phyloP scores from a whole-genome alignment of 306 rosid genomes.

The Cyamopsis tetragonoloba region DNA sequence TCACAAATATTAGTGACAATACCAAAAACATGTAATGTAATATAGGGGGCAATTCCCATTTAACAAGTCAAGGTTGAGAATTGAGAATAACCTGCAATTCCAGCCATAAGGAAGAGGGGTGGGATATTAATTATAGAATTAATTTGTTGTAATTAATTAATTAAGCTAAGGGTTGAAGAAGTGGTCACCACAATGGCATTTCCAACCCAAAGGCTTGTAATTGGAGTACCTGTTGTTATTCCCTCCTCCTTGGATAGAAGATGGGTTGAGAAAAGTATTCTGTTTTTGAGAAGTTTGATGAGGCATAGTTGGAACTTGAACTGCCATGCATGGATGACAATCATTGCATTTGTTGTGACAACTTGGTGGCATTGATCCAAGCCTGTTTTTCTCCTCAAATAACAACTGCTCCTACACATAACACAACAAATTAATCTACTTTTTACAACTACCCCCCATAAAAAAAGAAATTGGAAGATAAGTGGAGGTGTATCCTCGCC shows the following conservation, averaged over 20 bases:
- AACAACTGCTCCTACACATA: conserved; percentile 51
- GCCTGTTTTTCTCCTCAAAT: conserved; percentile 64
- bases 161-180: conserved; percentile 85
- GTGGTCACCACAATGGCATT: conserved; percentile 76
- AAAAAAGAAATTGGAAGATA: too few species aligned
- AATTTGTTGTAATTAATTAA: too few species aligned
- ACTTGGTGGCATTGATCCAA: conserved; percentile 93
- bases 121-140: too few species aligned
- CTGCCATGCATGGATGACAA: conserved; percentile 97
- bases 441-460: too few species aligned
- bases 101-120: too few species aligned
- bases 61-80: conserved; percentile 11
- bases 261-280: conserved; percentile 32
- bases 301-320: conserved; percentile 70
- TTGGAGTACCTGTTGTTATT: conserved; percentile 70
- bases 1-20: conserved; percentile 11
- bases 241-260: too few species aligned
- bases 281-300: too few species aligned
- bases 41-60: not conserved
- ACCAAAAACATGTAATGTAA: not conserved
- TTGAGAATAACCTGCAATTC: not conserved
- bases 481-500: too few species aligned
- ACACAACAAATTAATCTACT: too few species aligned
- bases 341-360: conserved; percentile 91
- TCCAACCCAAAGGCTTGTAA: conserved; percentile 99